Percentiles rank a stretch among this genome's conserved stretches.
Conservation (phyloP, 306 rosid genomes). For the Cucurbita moschata region DNA sequence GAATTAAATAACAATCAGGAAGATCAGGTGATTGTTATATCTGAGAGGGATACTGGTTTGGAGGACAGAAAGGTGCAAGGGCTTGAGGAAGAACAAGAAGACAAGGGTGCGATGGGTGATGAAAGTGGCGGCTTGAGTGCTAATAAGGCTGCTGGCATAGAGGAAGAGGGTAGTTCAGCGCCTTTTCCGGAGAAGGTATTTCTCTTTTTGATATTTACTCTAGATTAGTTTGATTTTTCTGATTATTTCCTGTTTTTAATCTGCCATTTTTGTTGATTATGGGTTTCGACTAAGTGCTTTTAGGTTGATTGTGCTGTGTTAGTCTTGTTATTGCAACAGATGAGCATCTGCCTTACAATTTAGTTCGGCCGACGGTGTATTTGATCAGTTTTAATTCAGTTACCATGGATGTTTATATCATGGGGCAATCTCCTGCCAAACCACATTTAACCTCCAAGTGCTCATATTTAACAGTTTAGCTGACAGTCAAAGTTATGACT, state of each 20-base stretch:
- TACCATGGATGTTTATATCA: not conserved
- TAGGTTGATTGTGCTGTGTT: not conserved
- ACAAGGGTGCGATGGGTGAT: slow-evolving; percentile 52
- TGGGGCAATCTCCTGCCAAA: not conserved
- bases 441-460: not conserved
- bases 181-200: slow-evolving; percentile 88
- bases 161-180: slow-evolving; percentile 64
- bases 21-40: slow-evolving; percentile 35
- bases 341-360: not conserved
- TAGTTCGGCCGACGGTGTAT: not conserved
- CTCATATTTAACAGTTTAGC: not conserved
- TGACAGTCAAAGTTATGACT: not conserved
- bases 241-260: not conserved
- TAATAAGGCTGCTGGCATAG: slow-evolving; percentile 58
- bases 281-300: not conserved
- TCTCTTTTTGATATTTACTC: not conserved
- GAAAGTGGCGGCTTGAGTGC: slow-evolving; percentile 90
- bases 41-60: slow-evolving; percentile 31
- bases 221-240: not conserved
- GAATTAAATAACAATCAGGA: slow-evolving; percentile 18
- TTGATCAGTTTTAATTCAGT: not conserved
- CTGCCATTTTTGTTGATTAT: not conserved
- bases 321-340: not conserved
- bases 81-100: slow-evolving; percentile 12
- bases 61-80: slow-evolving; percentile 12